Conservation (phyloP, 2,329 filamentous ascomycete species). For the Ophiocordyceps australis region DNA sequence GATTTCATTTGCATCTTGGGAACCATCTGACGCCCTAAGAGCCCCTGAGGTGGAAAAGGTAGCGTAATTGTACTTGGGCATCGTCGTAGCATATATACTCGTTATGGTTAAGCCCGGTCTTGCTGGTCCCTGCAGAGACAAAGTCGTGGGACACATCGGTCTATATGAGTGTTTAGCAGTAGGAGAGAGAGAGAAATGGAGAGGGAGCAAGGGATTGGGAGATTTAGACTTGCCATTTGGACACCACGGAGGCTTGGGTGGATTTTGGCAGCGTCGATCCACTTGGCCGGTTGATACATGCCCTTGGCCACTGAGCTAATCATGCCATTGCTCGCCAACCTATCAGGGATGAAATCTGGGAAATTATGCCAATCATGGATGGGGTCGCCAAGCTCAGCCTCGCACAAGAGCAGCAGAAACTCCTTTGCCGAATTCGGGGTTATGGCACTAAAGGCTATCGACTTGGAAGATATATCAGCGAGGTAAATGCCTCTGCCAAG, state of each 20-base stretch:
- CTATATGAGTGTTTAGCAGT: too few species aligned
- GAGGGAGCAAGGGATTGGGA: too few species aligned
- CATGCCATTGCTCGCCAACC: conserved; percentile 39
- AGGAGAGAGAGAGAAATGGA: too few species aligned
- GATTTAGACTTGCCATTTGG: conserved; percentile 46
- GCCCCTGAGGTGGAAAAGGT: conserved; percentile 48
- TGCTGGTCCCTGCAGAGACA: too few species aligned
- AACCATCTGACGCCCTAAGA: too few species aligned
- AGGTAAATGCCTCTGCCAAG: conserved; percentile 87
- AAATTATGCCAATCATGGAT: conserved; percentile 43
- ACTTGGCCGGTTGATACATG: conserved; percentile 39
- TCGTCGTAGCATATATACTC: conserved; percentile 59
- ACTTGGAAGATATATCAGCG: conserved; percentile 71
- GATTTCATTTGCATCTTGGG: too few species aligned
- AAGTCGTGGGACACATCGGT: too few species aligned
- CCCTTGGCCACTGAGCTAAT: conserved; percentile 58
- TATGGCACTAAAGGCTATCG: conserved; percentile 39
- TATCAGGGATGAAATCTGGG: conserved; percentile 44
- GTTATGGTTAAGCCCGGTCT: conserved; percentile 43
- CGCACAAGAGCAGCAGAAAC: conserved; percentile 69
- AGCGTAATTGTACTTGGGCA: conserved; percentile 50
- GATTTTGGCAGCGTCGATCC: conserved; percentile 59
- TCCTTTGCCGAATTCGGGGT: conserved; percentile 53
- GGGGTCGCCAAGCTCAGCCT: conserved; percentile 57
- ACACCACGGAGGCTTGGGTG: conserved; percentile 48